These are phyloP conservation scores for Barnettozyma californica DNA, from an alignment of 805 yeast species.

Conservation along the genomic window DNA sequence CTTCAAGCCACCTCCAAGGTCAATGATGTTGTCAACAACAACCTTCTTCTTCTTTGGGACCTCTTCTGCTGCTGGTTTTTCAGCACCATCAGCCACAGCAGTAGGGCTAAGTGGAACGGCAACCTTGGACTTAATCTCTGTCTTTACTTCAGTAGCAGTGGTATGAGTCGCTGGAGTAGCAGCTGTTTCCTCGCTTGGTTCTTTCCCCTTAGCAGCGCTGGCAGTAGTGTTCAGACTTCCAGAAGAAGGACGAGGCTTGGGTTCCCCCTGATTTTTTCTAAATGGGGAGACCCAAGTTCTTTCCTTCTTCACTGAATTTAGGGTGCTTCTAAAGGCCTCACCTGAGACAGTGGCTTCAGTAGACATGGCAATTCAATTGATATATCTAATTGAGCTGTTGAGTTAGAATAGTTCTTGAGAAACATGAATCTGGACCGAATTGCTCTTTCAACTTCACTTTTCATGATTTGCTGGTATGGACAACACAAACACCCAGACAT, in stretches of 20 bases:
- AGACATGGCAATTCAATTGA: background rate
- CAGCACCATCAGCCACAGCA: conserved; percentile 1
- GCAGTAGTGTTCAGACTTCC: background rate
- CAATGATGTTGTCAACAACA: conserved; percentile 20
- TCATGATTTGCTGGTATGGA: background rate
- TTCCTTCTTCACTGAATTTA: conserved; percentile 19
- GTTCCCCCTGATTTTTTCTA: conserved; percentile 9
- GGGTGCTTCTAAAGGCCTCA: conserved; percentile 17
- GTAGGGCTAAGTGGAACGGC: background rate
- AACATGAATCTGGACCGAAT: background rate
- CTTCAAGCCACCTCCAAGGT: conserved; percentile 27
- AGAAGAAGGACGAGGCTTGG: background rate
- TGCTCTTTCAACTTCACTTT: background rate
- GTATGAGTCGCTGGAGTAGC: background rate
- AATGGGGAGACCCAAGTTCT: conserved; percentile 28
- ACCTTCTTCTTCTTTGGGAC: conserved; percentile 13
- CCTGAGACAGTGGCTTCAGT: background rate
- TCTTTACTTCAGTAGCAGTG: background rate
- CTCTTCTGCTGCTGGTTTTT: background rate
- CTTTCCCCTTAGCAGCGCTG: background rate
- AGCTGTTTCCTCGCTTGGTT: background rate
- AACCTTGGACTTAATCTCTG: background rate
- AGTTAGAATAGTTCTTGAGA: background rate
- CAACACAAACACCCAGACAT: background rate
- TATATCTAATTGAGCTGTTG: background rate